Evolutionary conservation across 75 land plant species (phyloP).

Genomic region (Sequoiadendron giganteum): DNA sequence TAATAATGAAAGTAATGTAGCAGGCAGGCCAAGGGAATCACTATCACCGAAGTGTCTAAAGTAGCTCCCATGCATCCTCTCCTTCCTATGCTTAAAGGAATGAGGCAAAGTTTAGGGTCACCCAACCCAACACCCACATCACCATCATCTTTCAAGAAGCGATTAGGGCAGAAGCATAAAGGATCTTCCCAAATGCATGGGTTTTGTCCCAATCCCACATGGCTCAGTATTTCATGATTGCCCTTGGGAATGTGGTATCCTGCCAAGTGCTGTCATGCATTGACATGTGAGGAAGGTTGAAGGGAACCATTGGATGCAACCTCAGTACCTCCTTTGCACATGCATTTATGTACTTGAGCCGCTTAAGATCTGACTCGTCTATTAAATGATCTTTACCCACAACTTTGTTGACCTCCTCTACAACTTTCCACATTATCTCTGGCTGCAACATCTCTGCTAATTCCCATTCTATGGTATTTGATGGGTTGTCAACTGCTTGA

Average conservation of each 20-base stretch:
- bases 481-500: slow-evolving; percentile 36
- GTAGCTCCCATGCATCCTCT: slow-evolving; percentile 22
- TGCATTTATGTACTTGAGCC: slow-evolving; percentile 34
- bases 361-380: slow-evolving; percentile 32
- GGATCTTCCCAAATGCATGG: slow-evolving; percentile 40
- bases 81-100: slow-evolving; percentile 36
- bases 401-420: slow-evolving; percentile 34
- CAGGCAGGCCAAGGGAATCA: slow-evolving; percentile 33
- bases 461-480: slow-evolving; percentile 35
- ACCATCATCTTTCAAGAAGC: slow-evolving; percentile 13
- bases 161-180: slow-evolving; percentile 24
- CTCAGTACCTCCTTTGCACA: slow-evolving; percentile 33
- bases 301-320: slow-evolving; percentile 34
- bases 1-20: slow-evolving; percentile 33
- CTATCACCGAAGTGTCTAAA: slow-evolving; percentile 23
- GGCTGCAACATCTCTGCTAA: slow-evolving; percentile 39
- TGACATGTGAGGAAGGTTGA: slow-evolving; percentile 48
- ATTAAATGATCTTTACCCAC: slow-evolving; percentile 40
- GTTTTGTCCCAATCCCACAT: slow-evolving; percentile 32
- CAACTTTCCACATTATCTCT: slow-evolving; percentile 20
- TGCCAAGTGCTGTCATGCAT: slow-evolving; percentile 24
- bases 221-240: slow-evolving; percentile 31
- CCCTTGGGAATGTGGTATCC: slow-evolving; percentile 49
- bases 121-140: neutral
- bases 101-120: slow-evolving; percentile 26